Percentiles rank a stretch among this genome's conserved stretches.
Conservation (phyloP, 768 basidiomycete genomes). For the Plicaturopsis crispa region DNA sequence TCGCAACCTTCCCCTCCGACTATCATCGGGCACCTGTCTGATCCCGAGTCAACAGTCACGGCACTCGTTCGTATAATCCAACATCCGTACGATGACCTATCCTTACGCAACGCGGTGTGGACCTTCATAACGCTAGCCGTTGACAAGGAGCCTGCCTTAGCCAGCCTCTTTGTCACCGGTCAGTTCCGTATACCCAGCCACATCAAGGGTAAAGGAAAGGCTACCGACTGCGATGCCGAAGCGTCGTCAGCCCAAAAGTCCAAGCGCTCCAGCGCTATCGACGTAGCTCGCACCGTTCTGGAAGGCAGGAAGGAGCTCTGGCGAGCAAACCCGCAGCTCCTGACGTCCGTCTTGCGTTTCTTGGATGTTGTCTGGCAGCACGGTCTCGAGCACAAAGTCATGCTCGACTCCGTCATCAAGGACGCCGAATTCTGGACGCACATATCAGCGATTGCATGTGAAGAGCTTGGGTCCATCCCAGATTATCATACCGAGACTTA, state of each 20-base stretch:
- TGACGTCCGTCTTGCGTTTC: slow-evolving; percentile 71
- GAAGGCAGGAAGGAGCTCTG: slow-evolving; percentile 68
- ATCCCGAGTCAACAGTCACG: slow-evolving; percentile 65
- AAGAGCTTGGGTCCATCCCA: slow-evolving; percentile 70
- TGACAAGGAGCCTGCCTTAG: slow-evolving; percentile 81
- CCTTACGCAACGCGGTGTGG: slow-evolving; percentile 75
- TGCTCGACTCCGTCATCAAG: slow-evolving; percentile 47
- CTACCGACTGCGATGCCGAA: slow-evolving; percentile 10
- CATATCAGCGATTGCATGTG: slow-evolving; percentile 53
- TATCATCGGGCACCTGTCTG: slow-evolving; percentile 70
- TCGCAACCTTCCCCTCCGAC: slow-evolving; percentile 59
- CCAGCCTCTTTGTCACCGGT: slow-evolving; percentile 71
- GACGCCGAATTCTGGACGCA: slow-evolving; percentile 63
- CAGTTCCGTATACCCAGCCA: slow-evolving; percentile 46
- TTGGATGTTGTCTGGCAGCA: slow-evolving; percentile 76
- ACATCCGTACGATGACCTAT: slow-evolving; percentile 73
- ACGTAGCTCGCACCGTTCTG: slow-evolving; percentile 59
- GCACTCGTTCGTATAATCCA: slow-evolving; percentile 65
- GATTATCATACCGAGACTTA: slow-evolving; percentile 53
- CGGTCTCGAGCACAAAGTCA: slow-evolving; percentile 59
- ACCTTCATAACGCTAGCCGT: slow-evolving; percentile 74
- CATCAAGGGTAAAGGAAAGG: slow-evolving; percentile 31
- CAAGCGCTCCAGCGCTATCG: slow-evolving; percentile 50
- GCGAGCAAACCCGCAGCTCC: slow-evolving; percentile 68
- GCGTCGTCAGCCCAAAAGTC: slow-evolving; percentile 21